A percentile compares a stretch with the other conserved stretches of the same genome.
phyloP scores from a whole-genome alignment of 306 rosid species.

The Rosa lucieae region DNA sequence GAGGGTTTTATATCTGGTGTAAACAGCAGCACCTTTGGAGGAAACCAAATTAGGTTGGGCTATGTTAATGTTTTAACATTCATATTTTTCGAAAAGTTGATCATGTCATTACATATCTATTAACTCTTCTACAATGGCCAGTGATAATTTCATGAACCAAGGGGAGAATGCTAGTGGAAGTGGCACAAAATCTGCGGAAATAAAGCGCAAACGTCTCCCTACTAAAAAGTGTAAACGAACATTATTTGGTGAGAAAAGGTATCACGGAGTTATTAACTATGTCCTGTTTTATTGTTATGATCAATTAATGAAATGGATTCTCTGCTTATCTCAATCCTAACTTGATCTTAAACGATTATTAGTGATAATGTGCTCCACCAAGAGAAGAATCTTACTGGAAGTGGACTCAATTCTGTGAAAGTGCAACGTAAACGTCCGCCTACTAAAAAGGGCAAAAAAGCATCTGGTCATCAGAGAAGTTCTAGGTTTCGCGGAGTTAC shows the following conservation, averaged over 20 bases:
- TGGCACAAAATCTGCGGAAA: background rate
- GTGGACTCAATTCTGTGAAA: background rate
- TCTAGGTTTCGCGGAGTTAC: slow-evolving; percentile 40
- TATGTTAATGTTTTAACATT: background rate
- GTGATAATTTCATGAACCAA: background rate
- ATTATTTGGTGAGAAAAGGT: background rate
- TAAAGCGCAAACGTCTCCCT: background rate
- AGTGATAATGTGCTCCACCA: background rate
- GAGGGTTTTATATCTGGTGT: background rate
- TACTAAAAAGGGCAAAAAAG: background rate
- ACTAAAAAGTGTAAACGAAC: background rate
- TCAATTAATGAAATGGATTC: background rate
- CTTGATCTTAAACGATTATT: background rate
- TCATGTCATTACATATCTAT: background rate
- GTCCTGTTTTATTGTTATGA: background rate
- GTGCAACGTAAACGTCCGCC: background rate
- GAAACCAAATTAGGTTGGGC: background rate
- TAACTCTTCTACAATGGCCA: background rate
- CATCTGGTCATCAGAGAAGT: slow-evolving; percentile 3
- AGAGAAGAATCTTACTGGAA: background rate
- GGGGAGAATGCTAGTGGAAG: background rate
- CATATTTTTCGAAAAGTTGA: background rate
- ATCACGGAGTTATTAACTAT: background rate
- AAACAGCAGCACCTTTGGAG: background rate
- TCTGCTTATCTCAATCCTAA: background rate